Base-by-base conservation (phyloP, 768 basidiomycete species). In the Boletus reticulatus region DNA sequence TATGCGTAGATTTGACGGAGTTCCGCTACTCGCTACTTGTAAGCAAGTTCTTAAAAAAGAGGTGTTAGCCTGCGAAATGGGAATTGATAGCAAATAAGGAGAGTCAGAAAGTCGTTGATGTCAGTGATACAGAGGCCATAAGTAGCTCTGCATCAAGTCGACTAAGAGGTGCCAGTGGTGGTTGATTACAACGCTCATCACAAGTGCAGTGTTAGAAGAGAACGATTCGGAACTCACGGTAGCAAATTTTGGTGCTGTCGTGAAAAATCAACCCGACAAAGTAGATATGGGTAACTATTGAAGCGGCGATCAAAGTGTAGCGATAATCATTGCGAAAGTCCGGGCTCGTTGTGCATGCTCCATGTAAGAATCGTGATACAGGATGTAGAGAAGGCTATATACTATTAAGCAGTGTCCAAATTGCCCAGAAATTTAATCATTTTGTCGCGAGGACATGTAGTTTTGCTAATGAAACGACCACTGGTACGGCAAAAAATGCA, bases 131-230 rank as follows among this genome's bases (percentile, higher is more conserved):
- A 73, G 75, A 74, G 72, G 73, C 67, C 56, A 11, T 66, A 59
- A 65, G 60, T 37, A 61, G 54, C 60, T 69, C 70, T 69, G 77
- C 63, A 76, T 71, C 83, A 84, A 69, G 81, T 92, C 87, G 85
- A 89, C 89, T 91, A 91, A 90, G 89, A 92, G 89, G 89, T 90
- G 88, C 89, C 89, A 92, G 83, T 81, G 51, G 67, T 73, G 78
- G 80, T 80, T 82, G 86, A 74, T 66, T 67, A 68, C 88, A 89
- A 91, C 88, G 81, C 89, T 92, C 89, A 81, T 92, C 89, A 83
- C 80, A 64, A 61, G 38, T 48, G 51, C 53, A 37, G n/a, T 10
- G 24, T 7, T 9, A 24, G 27, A 43, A 50, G 14, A 53, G 4
- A 61, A 48, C 12, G 19, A 9, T 2, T 37, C 3, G n/a, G 24